Evolutionary conservation across 495 filamentous ascomycete species (phyloP), one percentile per base, ranked within the genome.

Genomic region (Podospora pseudocomata): DNA sequence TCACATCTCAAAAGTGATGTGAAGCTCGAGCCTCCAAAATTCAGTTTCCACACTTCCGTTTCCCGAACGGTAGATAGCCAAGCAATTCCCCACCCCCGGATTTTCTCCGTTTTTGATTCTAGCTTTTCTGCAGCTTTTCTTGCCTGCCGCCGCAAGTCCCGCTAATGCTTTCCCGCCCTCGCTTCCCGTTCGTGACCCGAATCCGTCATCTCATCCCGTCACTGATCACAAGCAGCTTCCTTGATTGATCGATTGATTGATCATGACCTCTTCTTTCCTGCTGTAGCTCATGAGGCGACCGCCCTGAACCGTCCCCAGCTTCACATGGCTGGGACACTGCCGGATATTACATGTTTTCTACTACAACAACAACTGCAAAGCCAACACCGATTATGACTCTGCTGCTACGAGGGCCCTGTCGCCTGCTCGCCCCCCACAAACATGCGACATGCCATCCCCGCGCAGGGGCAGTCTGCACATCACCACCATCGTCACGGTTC

Each of bases 261-360:
- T 32, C 30, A 32, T 32, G 30, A 32, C 30, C 2, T 4, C 30
- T 32, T 39, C 30, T 32, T 39, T 61, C 44, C 49, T 65, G 26
- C 15, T 32, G 65, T 18, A 68, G 56, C 72, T 66, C 60, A 77
- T 77, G 75, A 72, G 69, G 68, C 61, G 64, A 60, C 71, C 71
- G 49, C 66, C 70, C 53, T 72, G 65, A 49, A 70, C 16, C 30
- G 60, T 67, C 68, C 70, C 67, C 72, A 70, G 72, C 72, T 74
- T 63, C 65, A 72, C 71, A 70, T 72, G 70, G 75, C 70, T 73
- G 73, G 71, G 4, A 18, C 20, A 61, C 27, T 60, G 58, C 5
- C 11, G 23, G 23, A 23, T 1, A 23, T 23, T 23, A 23, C 23
- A 23, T 23, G 23, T 23, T 26, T 23, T 28, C 16, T 20, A 60